phyloP scores from a whole-genome alignment of 139 green algal genomes.

The Chlamydomonas sp. region DNA sequence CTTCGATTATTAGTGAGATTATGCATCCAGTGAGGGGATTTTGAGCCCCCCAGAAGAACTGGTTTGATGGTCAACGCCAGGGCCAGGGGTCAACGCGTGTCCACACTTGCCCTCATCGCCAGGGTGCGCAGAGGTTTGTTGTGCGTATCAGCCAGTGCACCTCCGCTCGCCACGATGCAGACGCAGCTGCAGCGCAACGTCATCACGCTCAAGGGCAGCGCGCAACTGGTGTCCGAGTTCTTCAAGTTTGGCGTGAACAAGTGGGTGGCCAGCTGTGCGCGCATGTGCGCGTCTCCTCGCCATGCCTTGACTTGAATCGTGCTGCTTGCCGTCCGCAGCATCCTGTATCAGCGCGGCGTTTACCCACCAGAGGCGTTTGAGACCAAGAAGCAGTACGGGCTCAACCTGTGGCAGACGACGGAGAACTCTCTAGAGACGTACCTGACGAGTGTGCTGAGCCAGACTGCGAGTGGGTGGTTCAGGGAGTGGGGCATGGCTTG shows the following conservation, averaged over 20 bases:
- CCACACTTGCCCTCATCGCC: too few relatives aligned
- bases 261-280: not conserved
- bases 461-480: constrained; percentile 58
- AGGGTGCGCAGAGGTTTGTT: not conserved
- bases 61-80: too few relatives aligned
- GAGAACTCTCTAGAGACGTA: constrained; percentile 75
- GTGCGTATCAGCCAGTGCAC: not conserved
- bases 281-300: not conserved
- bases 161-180: constrained; percentile 18
- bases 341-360: constrained; percentile 94
- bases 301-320: not conserved
- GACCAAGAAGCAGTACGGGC: constrained; percentile 81
- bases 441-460: constrained; percentile 65
- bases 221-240: constrained; percentile 85
- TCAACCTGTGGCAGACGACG: constrained; percentile 77
- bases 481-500: too few relatives aligned
- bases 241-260: constrained; percentile 84
- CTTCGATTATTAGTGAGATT: too few relatives aligned
- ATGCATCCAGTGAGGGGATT: too few relatives aligned
- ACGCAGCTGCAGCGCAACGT: constrained; percentile 51
- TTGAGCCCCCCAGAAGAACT: too few relatives aligned
- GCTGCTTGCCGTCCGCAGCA: constrained; percentile 45
- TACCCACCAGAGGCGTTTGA: constrained; percentile 88
- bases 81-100: too few relatives aligned
- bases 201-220: constrained; percentile 83